phyloP scores from a whole-genome alignment of 2,329 filamentous ascomycete species.

The Alternaria postmessia region DNA sequence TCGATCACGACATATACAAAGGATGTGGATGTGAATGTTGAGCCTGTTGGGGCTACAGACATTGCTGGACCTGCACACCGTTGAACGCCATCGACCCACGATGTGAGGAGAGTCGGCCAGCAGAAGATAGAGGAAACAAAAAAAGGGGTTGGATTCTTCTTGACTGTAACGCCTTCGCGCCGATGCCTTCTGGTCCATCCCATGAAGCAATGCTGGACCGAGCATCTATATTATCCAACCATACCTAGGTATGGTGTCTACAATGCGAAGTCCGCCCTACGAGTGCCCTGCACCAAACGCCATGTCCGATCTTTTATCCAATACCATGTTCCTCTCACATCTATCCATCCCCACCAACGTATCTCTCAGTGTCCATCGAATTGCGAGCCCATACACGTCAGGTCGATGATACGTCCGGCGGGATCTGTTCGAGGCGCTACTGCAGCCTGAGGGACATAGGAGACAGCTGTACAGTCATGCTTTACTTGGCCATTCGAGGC shows the following conservation, averaged over 20 bases:
- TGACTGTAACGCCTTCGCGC: neutral
- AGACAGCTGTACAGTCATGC: constrained; percentile 1
- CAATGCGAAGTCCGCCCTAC: neutral
- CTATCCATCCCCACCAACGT: neutral
- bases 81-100: neutral
- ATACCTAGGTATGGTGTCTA: neutral
- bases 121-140: neutral
- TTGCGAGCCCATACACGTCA: neutral
- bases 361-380: neutral
- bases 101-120: neutral
- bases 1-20: constrained; percentile 12
- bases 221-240: neutral
- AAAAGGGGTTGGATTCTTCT: neutral
- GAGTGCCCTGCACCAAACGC: neutral
- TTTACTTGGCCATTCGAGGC: neutral
- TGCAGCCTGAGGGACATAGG: neutral
- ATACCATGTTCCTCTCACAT: neutral
- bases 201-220: neutral
- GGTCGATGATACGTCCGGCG: neutral
- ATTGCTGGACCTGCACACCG: constrained; percentile 17
- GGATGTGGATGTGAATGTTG: constrained; percentile 20
- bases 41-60: constrained; percentile 27
- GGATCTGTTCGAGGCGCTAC: neutral
- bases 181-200: neutral
- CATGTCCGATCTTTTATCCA: neutral